A percentile compares a stretch with the other conserved stretches of the same genome.
phyloP scores from a whole-genome alignment of 179 eudicot genomes.

The Carnegiea gigantea region DNA sequence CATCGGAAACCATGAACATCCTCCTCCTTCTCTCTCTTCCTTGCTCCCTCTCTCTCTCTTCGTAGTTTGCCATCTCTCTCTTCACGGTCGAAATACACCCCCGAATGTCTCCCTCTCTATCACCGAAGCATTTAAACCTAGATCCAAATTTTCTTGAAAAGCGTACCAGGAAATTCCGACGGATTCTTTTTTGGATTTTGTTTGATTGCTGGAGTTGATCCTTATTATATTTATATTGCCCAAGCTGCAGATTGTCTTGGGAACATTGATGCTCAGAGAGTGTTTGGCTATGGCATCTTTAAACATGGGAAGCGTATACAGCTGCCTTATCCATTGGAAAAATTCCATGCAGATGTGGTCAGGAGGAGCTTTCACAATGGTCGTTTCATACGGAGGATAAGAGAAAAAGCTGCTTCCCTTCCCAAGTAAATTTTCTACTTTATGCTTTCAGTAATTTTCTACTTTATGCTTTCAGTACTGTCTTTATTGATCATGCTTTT shows the following conservation, averaged over 20 bases:
- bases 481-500: not conserved
- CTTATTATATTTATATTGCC: not conserved
- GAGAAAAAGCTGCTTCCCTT: slow-evolving; percentile 76
- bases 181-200: not conserved
- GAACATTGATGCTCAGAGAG: slow-evolving; percentile 82
- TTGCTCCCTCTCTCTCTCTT: no score
- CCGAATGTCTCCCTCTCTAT: no score
- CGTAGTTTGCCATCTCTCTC: no score
- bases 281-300: slow-evolving; percentile 84
- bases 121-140: no score
- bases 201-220: not conserved
- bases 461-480: slow-evolving; percentile 9
- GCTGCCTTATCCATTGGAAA: slow-evolving; percentile 79
- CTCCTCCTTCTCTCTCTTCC: no score
- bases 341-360: slow-evolving; percentile 74
- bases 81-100: no score
- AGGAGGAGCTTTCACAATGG: slow-evolving; percentile 84
- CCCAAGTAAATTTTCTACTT: slow-evolving; percentile 59
- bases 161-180: no score
- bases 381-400: slow-evolving; percentile 41
- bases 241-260: slow-evolving; percentile 68
- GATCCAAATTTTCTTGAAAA: no score
- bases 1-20: no score
- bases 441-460: no score
- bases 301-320: slow-evolving; percentile 73